These are phyloP conservation scores for Graphilbum sp. DNA, from an alignment of 2,329 filamentous ascomycete species.

Conservation along the genomic window DNA sequence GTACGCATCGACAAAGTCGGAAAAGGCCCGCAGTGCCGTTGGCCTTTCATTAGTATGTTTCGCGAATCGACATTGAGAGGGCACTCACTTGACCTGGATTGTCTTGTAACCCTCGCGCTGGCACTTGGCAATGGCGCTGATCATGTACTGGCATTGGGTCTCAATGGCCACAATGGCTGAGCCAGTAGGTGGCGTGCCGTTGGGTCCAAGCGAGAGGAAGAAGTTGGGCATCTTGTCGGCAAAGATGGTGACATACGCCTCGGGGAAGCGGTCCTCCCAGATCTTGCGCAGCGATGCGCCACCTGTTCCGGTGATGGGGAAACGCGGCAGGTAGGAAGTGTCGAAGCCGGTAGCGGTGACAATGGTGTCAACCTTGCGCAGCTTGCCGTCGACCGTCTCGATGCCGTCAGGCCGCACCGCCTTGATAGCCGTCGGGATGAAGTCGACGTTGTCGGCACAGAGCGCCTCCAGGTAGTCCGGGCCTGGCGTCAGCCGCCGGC, in stretches of 20 bases:
- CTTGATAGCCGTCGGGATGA: constrained; percentile 27
- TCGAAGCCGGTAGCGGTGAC: constrained; percentile 41
- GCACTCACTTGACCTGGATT: constrained; percentile 2
- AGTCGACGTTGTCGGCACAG: constrained; percentile 26
- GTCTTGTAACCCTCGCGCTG: constrained; percentile 2
- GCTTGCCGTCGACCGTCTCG: constrained; percentile 25
- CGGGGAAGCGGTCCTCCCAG: constrained; percentile 2
- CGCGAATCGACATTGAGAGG: not conserved
- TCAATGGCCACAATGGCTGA: constrained; percentile 4
- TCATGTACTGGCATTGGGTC: constrained; percentile 3
- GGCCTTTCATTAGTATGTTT: not conserved
- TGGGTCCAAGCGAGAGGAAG: constrained; percentile 3
- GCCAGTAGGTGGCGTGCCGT: constrained; percentile 3
- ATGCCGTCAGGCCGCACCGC: constrained; percentile 28
- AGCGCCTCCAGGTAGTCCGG: constrained; percentile 31
- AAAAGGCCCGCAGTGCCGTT: not conserved
- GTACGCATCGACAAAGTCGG: constrained; percentile 2
- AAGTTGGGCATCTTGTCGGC: constrained; percentile 5
- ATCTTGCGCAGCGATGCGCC: constrained; percentile 28
- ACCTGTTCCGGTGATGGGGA: constrained; percentile 29
- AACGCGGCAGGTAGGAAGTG: constrained; percentile 32
- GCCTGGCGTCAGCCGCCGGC: constrained; percentile 30
- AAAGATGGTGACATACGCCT: constrained; percentile 2
- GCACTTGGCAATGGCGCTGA: constrained; percentile 1
- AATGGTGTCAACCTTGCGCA: constrained; percentile 34